Conservation (phyloP, 2,329 filamentous ascomycete species). For the Paraphoma chrysanthemicola region DNA sequence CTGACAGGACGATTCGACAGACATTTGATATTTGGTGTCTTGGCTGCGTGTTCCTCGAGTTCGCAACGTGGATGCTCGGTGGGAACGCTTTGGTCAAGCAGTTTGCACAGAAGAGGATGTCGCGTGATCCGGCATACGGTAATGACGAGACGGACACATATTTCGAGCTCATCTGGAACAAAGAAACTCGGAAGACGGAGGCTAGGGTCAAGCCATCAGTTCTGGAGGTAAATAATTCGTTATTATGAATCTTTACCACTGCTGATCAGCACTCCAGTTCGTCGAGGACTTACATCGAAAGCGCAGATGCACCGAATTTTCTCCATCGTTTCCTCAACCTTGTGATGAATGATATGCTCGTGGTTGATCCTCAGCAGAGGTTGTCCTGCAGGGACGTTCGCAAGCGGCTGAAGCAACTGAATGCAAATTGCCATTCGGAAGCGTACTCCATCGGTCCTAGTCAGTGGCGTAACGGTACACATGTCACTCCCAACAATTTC, state of each 20-base stretch:
- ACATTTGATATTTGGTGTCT: constrained; percentile 30
- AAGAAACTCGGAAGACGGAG: not conserved
- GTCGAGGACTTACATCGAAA: constrained; percentile 12
- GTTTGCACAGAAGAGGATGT: not conserved
- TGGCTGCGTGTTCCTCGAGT: constrained; percentile 27
- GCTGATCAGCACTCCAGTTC: not conserved
- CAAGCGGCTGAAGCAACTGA: not conserved
- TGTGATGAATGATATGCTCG: constrained; percentile 16
- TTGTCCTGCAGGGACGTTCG: constrained; percentile 3
- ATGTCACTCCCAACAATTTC: not conserved
- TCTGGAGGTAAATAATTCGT: constrained; percentile 4
- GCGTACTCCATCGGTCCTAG: not conserved
- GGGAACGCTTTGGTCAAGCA: constrained; percentile 1
- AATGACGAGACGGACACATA: constrained; percentile 2
- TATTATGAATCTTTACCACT: not conserved
- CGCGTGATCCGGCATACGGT: not conserved
- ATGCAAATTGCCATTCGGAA: not conserved
- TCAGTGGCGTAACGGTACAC: not conserved
- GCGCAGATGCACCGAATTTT: constrained; percentile 10
- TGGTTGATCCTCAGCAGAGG: constrained; percentile 8
- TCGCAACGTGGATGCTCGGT: constrained; percentile 18
- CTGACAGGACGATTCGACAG: constrained; percentile 5
- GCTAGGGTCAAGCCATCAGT: constrained; percentile 8
- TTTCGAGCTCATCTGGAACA: constrained; percentile 2
- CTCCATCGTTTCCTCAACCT: constrained; percentile 15